phyloP scores from a whole-genome alignment of 768 basidiomycete species.

The Coprinopsis sp. region DNA sequence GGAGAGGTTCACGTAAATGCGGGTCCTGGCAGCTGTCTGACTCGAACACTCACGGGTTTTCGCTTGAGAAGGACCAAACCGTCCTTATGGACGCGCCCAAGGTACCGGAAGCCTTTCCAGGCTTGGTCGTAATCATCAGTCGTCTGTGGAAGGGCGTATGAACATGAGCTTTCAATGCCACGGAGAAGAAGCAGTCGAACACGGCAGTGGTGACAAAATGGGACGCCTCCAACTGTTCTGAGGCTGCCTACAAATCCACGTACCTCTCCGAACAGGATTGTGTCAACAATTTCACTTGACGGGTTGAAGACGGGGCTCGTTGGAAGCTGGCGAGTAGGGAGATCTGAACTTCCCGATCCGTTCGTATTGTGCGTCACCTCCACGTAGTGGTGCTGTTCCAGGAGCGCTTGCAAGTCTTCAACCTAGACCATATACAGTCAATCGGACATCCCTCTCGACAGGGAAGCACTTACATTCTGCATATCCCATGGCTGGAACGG shows the following conservation, averaged over 20 bases:
- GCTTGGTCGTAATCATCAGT: slow-evolving; percentile 48
- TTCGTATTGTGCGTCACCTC: neutral
- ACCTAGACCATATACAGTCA: too few relatives aligned
- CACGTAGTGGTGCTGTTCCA: slow-evolving; percentile 3
- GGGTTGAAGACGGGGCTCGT: neutral
- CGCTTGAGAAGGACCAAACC: slow-evolving; percentile 59
- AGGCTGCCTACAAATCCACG: slow-evolving; percentile 12
- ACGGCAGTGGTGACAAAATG: too few relatives aligned
- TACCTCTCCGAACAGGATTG: slow-evolving; percentile 40
- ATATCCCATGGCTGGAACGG: slow-evolving; percentile 12
- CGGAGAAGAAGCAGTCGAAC: too few relatives aligned
- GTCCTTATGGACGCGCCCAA: slow-evolving; percentile 54
- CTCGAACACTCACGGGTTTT: slow-evolving; percentile 44
- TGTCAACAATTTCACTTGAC: slow-evolving; percentile 24
- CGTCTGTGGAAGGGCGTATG: slow-evolving; percentile 35
- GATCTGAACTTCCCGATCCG: neutral
- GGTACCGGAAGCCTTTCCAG: slow-evolving; percentile 63
- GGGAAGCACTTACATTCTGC: slow-evolving; percentile 12
- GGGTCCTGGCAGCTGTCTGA: neutral
- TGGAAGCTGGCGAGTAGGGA: neutral
- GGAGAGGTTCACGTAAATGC: slow-evolving; percentile 4
- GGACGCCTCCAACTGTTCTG: too few relatives aligned
- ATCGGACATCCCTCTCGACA: too few relatives aligned
- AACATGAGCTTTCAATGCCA: slow-evolving; percentile 5
- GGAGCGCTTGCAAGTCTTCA: slow-evolving; percentile 11